A percentile compares a stretch with the other conserved stretches of the same genome.
Conservation (phyloP, 2,329 filamentous ascomycete species). For the Paraphaeosphaeria minitans region DNA sequence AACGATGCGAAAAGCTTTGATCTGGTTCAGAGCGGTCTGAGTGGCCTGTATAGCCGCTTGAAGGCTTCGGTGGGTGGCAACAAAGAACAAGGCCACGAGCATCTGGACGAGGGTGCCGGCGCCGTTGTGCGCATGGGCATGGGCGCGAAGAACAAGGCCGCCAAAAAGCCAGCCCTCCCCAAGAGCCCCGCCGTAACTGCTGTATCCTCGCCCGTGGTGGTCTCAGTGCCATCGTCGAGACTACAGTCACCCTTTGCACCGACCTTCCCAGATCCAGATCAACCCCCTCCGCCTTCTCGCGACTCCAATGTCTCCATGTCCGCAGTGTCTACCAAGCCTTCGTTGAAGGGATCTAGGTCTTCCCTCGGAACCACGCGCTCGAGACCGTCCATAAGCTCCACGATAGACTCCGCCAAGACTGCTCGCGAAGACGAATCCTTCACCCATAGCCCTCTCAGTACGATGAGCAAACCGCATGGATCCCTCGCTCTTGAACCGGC, state of each 20-base stretch:
- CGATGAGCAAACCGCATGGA: conserved; percentile 29
- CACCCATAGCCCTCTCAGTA: conserved; percentile 33
- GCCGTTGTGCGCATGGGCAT: too few species aligned
- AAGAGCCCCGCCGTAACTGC: conserved; percentile 38
- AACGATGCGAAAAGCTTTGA: conserved; percentile 75
- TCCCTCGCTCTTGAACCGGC: conserved; percentile 22
- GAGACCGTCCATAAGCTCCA: conserved; percentile 32
- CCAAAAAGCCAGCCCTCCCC: conserved; percentile 17
- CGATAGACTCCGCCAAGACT: conserved; percentile 25
- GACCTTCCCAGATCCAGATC: conserved; percentile 46
- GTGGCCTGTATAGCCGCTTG: conserved; percentile 85
- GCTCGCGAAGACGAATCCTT: conserved; percentile 34
- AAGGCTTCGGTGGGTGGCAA: conserved; percentile 78
- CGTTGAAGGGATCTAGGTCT: conserved; percentile 37
- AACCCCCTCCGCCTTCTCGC: conserved; percentile 37
- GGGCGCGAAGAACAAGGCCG: conserved; percentile 26
- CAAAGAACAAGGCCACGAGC: conserved; percentile 54
- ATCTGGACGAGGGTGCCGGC: conserved; percentile 29
- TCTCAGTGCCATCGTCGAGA: conserved; percentile 43
- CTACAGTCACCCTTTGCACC: conserved; percentile 47
- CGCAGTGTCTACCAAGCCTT: conserved; percentile 37
- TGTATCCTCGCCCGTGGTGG: conserved; percentile 43
- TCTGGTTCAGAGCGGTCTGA: conserved; percentile 81
- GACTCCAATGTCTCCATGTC: conserved; percentile 40
- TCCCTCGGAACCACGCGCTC: conserved; percentile 38